Evolutionary conservation across 2,329 filamentous ascomycete genomes (phyloP).

Genomic region (Sarocladium strictum): DNA sequence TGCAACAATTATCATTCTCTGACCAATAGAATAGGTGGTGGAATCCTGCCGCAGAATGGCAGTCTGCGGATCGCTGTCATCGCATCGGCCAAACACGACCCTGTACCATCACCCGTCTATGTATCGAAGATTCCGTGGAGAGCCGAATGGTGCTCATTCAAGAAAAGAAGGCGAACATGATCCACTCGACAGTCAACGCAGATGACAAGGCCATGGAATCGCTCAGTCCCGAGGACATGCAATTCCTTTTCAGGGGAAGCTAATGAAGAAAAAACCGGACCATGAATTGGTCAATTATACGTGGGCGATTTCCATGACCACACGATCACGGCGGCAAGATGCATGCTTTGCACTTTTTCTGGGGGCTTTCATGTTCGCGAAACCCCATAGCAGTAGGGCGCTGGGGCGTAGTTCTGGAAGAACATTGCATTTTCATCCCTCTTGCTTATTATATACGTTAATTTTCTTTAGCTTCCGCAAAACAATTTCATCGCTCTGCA

Average conservation of each 20-base stretch:
- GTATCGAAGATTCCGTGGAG: conserved; percentile 96
- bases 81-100: conserved; percentile 93
- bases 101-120: conserved; percentile 88
- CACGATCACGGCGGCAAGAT: too few species aligned
- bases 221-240: conserved; percentile 83
- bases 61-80: conserved; percentile 88
- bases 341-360: too few species aligned
- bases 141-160: conserved; percentile 92
- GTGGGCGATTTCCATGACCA: too few species aligned
- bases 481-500: too few species aligned
- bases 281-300: too few species aligned
- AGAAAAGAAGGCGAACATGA: conserved; percentile 99
- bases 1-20: conserved; percentile 12
- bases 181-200: conserved; percentile 91
- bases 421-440: too few species aligned
- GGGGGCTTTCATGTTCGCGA: too few species aligned
- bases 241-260: conserved; percentile 91
- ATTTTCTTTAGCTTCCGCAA: too few species aligned
- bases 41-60: conserved; percentile 99
- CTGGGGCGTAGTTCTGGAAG: too few species aligned
- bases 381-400: too few species aligned
- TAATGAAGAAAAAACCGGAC: too few species aligned
- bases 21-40: conserved; percentile 66
- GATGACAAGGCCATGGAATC: conserved; percentile 88
- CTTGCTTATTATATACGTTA: too few species aligned